These are phyloP conservation scores for Harringtonia aguacate DNA, from an alignment of 2,329 filamentous ascomycete genomes.

Conservation along the genomic window DNA sequence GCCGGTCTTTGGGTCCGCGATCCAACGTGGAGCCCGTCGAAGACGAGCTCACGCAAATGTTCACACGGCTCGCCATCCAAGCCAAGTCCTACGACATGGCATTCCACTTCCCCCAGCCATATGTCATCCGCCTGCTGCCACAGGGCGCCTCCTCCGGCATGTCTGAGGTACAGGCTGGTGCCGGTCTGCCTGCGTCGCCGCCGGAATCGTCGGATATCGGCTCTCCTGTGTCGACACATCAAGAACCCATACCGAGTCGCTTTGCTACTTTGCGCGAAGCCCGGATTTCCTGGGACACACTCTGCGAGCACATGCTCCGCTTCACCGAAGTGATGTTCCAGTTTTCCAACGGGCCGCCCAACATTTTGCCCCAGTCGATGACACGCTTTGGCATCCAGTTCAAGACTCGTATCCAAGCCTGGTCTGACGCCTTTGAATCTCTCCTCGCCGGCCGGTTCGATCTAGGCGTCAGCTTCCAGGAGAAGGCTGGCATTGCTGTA, in stretches of 20 bases:
- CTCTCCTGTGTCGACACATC: conserved; percentile 28
- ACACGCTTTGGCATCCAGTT: conserved; percentile 37
- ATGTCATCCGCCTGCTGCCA: conserved; percentile 42
- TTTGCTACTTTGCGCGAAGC: conserved; percentile 44
- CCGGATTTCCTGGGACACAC: conserved; percentile 42
- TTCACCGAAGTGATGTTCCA: conserved; percentile 46
- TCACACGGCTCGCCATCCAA: conserved; percentile 52
- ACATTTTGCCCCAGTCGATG: conserved; percentile 38
- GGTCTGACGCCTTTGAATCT: conserved; percentile 45
- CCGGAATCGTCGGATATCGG: conserved; percentile 26
- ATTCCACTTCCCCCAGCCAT: conserved; percentile 54
- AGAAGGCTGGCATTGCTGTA: conserved; percentile 49
- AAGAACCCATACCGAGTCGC: conserved; percentile 27
- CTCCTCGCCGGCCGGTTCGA: conserved; percentile 38
- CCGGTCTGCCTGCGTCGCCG: conserved; percentile 20
- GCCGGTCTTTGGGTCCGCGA: conserved; percentile 15
- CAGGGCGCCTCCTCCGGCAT: conserved; percentile 8
- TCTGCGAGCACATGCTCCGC: conserved; percentile 45
- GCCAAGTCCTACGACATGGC: conserved; percentile 60
- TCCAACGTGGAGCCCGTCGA: conserved; percentile 32
- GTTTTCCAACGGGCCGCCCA: conserved; percentile 36
- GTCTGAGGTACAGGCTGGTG: conserved; percentile 16
- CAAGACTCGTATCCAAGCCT: conserved; percentile 37
- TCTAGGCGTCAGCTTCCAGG: conserved; percentile 39
- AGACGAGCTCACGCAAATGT: conserved; percentile 51